Base-by-base conservation (phyloP, 1,284 basidiomycete genomes). In the Rhizopogon parksii region DNA sequence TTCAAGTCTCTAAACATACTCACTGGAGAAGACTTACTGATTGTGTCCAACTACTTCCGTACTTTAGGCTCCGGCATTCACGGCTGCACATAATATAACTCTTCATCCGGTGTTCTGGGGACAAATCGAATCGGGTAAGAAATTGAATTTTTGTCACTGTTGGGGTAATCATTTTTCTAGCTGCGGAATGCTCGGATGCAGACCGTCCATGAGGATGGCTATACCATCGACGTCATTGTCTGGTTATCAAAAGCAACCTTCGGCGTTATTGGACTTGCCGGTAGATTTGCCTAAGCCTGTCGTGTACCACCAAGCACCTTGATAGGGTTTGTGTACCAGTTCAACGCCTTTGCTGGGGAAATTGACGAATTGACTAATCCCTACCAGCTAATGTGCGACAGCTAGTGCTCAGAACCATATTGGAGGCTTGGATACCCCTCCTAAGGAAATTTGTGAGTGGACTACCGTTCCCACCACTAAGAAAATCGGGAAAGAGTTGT, bases 231-330 rank as follows among this genome's bases (percentile, higher is more conserved):
- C 56, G 77, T 79, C 14, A 68, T 85, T 49, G 60, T 69, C 15
- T 85, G 78, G 76, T 73, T 88, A 7, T 77, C 74, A 1, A 76
- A 79, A 32, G 77, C 83, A 6, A 85, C 84, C 1, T 71, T 89
- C 12, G 87, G 88, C 58, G 75, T 85, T 38, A 87, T 91, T 50
- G 85, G 85, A 4, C 70, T 82, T 39, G 82, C 86, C 15, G 83
- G 83, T 72, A 55, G 37, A 35, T 35, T 15, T 46, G 25, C 17
- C 32, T 32, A 45, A 39, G 17, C 36, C 8, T 25, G 8, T 36
- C 19, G 24, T 14, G 35, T 5, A 9, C 48, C 45, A 56, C 42
- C 9, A 1, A 40, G 12, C 6, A 39, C 7, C 35, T 34, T 27
- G 14, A 9, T 51, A 78, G 78, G 79, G 6, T 87, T 87, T 59